A percentile compares a stretch with the other conserved stretches of the same genome.
These are phyloP conservation scores for Eucalyptus melliodora DNA, from an alignment of 345 rosid species.

Conservation along the genomic window DNA sequence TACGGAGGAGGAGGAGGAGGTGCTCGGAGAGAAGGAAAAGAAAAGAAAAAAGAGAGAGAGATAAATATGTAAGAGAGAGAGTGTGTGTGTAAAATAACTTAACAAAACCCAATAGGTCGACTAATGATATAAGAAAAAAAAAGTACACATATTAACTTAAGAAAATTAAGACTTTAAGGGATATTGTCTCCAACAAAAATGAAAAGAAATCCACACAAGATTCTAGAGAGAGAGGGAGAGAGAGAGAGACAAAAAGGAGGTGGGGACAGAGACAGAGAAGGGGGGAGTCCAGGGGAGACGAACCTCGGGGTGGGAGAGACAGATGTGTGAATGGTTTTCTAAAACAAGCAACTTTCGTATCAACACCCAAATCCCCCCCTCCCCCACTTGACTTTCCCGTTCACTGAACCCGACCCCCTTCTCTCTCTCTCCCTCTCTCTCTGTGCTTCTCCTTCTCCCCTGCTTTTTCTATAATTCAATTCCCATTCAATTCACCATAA, in stretches of 20 bases:
- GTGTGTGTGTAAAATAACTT: too few relatives aligned
- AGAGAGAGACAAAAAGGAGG: neutral
- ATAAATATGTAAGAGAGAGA: too few relatives aligned
- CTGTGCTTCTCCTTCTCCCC: neutral
- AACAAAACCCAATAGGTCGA: neutral
- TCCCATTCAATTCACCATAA: neutral
- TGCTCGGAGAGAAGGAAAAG: neutral
- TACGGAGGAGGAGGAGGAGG: neutral
- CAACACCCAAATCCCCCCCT: neutral
- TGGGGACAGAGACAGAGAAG: neutral
- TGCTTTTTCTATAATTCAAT: neutral
- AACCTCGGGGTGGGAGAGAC: slow-evolving; percentile 11
- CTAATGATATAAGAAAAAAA: too few relatives aligned
- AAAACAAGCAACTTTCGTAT: slow-evolving; percentile 4
- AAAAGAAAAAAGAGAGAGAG: too few relatives aligned
- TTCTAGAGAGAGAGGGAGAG: neutral
- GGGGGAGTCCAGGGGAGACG: slow-evolving; percentile 17
- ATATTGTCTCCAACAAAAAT: neutral
- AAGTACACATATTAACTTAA: neutral
- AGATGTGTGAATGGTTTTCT: neutral
- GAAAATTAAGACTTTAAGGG: neutral
- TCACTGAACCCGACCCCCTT: slow-evolving; percentile 9
- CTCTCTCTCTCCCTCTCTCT: neutral
- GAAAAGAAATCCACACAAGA: neutral
- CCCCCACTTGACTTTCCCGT: neutral